Evolutionary conservation across 331 rosid species (phyloP).

Genomic region (Acacia pycnantha): DNA sequence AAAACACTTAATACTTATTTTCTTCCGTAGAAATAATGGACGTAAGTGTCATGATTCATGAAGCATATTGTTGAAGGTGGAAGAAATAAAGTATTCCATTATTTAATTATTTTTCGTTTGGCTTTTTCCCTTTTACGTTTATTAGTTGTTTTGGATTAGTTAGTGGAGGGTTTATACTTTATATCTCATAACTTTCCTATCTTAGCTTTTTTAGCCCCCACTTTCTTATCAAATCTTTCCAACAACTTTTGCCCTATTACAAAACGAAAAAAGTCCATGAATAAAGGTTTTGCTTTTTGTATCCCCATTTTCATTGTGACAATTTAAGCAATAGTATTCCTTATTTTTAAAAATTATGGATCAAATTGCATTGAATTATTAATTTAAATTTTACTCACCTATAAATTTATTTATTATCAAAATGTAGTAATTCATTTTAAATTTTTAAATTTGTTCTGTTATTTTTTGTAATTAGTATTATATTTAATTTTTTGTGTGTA

Average conservation of each 20-base stretch:
- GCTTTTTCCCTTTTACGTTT: background rate
- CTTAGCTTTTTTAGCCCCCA: background rate
- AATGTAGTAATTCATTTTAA: background rate
- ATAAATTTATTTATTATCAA: background rate
- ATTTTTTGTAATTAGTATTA: background rate
- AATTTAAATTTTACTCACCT: too few relatives aligned
- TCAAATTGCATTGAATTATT: too few relatives aligned
- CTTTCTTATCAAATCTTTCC: conserved; percentile 17
- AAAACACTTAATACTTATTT: background rate
- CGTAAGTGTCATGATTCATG: background rate
- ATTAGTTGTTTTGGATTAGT: background rate
- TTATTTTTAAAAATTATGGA: background rate
- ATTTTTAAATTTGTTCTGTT: background rate
- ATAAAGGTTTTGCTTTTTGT: background rate
- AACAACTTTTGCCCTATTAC: background rate
- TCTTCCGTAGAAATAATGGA: background rate
- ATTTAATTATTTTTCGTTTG: background rate
- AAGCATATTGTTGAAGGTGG: background rate
- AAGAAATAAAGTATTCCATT: background rate
- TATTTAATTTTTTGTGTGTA: background rate
- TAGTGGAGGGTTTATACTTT: background rate
- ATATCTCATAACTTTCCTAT: background rate
- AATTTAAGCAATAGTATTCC: background rate
- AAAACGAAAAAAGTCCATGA: background rate
- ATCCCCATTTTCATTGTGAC: background rate